These are phyloP conservation scores for Solanum verrucosum DNA, from an alignment of 257 asterid genomes.

Conservation along the genomic window DNA sequence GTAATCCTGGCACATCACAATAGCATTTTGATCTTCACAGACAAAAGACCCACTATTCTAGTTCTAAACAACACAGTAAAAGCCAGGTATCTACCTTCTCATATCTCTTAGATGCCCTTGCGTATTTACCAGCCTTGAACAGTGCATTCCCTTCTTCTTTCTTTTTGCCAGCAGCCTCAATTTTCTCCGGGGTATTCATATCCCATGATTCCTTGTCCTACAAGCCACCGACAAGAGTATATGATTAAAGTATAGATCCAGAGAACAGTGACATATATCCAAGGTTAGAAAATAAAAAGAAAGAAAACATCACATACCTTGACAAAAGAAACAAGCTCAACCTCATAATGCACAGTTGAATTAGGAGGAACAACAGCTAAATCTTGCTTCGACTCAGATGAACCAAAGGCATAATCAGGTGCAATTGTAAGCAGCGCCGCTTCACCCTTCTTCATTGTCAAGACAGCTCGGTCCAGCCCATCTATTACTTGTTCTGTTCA, in stretches of 20 bases:
- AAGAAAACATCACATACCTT: slow-evolving; percentile 27
- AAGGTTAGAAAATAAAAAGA: not conserved
- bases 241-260: not conserved
- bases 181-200: slow-evolving; percentile 49
- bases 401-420: slow-evolving; percentile 63
- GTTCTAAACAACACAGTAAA: not conserved
- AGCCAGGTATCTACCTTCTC: slow-evolving; percentile 34
- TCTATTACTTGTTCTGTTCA: slow-evolving; percentile 58
- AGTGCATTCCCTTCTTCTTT: slow-evolving; percentile 66
- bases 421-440: slow-evolving; percentile 37
- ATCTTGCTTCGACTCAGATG: slow-evolving; percentile 41
- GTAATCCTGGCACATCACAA: not conserved
- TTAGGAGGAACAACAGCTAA: slow-evolving; percentile 55
- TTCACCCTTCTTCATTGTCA: slow-evolving; percentile 61
- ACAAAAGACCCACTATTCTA: not conserved
- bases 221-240: not conserved
- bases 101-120: slow-evolving; percentile 57
- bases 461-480: slow-evolving; percentile 57
- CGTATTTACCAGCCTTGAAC: slow-evolving; percentile 54
- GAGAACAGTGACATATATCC: not conserved
- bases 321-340: slow-evolving; percentile 53
- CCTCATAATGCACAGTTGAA: slow-evolving; percentile 48
- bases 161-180: slow-evolving; percentile 60
- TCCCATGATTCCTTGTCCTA: slow-evolving; percentile 81
- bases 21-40: not conserved